These are phyloP conservation scores for Porcisia deanei DNA, from an alignment of 208 protist species.

Conservation along the genomic window DNA sequence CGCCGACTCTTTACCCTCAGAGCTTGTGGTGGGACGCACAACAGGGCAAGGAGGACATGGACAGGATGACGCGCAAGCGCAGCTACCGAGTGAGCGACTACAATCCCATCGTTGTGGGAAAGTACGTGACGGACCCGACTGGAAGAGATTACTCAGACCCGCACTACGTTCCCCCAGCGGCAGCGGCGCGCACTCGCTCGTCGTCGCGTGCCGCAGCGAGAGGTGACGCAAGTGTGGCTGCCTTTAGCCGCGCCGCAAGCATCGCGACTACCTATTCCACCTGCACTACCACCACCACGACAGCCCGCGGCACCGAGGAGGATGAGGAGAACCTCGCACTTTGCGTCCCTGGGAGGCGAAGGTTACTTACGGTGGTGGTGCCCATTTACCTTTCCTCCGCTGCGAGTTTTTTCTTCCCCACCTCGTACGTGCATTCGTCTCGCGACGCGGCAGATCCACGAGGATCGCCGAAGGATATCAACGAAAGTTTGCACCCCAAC, in stretches of 20 bases:
- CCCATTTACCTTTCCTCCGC: slow-evolving; percentile 62
- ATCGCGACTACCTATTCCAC: slow-evolving; percentile 18
- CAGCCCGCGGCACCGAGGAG: slow-evolving; percentile 13
- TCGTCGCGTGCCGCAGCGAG: slow-evolving; percentile 17
- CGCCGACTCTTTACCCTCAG: slow-evolving; percentile 62
- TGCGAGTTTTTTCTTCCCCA: slow-evolving; percentile 78
- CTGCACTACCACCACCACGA: slow-evolving; percentile 19
- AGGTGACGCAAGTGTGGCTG: slow-evolving; percentile 4
- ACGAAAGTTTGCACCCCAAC: slow-evolving; percentile 61
- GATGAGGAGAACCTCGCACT: slow-evolving; percentile 20
- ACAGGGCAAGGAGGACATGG: slow-evolving; percentile 51
- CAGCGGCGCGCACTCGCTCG: slow-evolving; percentile 19
- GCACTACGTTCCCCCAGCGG: slow-evolving; percentile 40
- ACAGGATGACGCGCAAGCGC: slow-evolving; percentile 42
- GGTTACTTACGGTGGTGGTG: slow-evolving; percentile 54
- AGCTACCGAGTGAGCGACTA: slow-evolving; percentile 53
- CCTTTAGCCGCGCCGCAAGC: slow-evolving; percentile 14
- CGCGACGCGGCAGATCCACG: slow-evolving; percentile 35
- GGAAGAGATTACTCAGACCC: slow-evolving; percentile 83
- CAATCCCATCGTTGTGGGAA: slow-evolving; percentile 61
- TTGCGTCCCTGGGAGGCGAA: slow-evolving; percentile 10
- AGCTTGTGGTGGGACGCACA: slow-evolving; percentile 64
- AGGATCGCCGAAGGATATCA: slow-evolving; percentile 59
- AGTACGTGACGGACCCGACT: slow-evolving; percentile 72
- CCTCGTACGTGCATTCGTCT: slow-evolving; percentile 50